Evolutionary conservation across 345 rosid species (phyloP), one percentile per base, ranked within the genome.

Genomic region (Camelina laxa): DNA sequence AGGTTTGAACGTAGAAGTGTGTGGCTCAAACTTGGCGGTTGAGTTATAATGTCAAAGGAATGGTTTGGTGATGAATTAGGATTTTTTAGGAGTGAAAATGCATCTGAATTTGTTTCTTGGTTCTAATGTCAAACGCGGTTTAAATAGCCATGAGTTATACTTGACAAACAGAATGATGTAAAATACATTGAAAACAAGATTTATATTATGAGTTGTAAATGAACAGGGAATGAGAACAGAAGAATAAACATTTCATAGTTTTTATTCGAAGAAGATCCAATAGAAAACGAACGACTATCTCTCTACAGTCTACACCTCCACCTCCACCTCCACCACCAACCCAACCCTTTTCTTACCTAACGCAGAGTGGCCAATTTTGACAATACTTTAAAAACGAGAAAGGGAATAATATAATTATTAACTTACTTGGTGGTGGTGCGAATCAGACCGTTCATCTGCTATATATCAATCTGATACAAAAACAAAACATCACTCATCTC

Each of bases 331-430:
- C 4, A 24, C 3, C 30, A 76, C 70, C 67, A 16, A 58, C 41
- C 38, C 45, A 42, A 42, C 53, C 54, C 30, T 57, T 41, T 58
- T 49, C 50, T 77, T 55, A 77, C 80, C 80, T 65, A 77, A 77
- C 80, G 15, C 69, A 16, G 68, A 71, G 76, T 71, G 63, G 73
- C 68, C 80, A 72, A 60, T 67, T 77, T 71, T 58, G 80, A 77
- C 73, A 57, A 20, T 27, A 49, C 42, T 57, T 44, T 9, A 51
- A 62, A 47, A 12, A 15, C 9, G 0, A 31, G 16, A 53, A 13
- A 30, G 31, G 0, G 36, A 24, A 33, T 33, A 12, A 0, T 7
- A 9, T 30, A 49, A 24, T 24, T 13, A 15, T 39, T 56, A 35
- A 1, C 9, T 39, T 33, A 22, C 27, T 24, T 17, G n/a, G 65